Conservation (phyloP, 1,139 yeast genomes). For the Kazachstania sp. region DNA sequence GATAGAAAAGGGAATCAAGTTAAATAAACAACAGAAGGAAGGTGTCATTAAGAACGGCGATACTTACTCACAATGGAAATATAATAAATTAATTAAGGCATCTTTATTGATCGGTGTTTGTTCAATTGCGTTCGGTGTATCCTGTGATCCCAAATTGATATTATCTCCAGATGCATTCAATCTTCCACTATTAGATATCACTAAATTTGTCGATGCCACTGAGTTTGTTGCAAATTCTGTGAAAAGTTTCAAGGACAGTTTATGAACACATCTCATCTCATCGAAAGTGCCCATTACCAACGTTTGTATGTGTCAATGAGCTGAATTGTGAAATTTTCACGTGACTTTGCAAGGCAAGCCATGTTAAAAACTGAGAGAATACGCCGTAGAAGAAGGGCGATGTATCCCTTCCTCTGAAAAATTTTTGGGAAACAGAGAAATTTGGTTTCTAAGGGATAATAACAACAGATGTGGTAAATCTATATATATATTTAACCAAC, state of each 20-base stretch:
- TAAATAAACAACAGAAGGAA: conserved; percentile 6
- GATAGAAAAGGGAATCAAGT: conserved; percentile 13
- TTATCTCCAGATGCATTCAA: background rate
- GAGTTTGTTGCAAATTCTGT: background rate
- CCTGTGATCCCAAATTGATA: background rate
- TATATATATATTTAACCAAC: no score
- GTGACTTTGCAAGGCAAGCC: no score
- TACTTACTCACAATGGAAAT: background rate
- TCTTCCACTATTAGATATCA: background rate
- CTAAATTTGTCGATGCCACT: background rate
- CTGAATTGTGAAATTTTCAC: no score
- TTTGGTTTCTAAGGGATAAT: no score
- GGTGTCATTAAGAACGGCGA: background rate
- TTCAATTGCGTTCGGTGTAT: background rate
- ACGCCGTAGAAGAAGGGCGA: no score
- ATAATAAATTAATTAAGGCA: background rate
- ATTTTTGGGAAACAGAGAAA: no score
- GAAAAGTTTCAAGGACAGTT: background rate
- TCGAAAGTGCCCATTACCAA: background rate
- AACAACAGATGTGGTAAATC: no score
- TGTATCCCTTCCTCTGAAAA: no score
- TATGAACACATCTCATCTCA: background rate
- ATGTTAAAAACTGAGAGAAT: no score
- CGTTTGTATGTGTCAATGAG: no score
- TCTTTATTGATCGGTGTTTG: background rate